These are phyloP conservation scores for Sphaerosporella brunnea DNA, from an alignment of 495 filamentous ascomycete genomes.

Conservation along the genomic window DNA sequence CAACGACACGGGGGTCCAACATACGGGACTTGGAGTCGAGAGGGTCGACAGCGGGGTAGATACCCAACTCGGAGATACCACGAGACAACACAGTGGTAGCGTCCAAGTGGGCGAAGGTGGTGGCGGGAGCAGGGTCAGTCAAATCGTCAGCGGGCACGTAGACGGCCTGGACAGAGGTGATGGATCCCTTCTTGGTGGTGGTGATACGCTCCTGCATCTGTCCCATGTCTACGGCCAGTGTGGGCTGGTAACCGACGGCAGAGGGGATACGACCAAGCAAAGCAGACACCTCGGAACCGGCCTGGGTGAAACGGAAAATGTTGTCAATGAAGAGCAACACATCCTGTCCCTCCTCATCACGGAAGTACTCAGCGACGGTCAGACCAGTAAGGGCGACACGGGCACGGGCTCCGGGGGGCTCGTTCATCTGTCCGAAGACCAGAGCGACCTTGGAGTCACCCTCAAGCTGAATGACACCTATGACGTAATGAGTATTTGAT, in stretches of 20 bases:
- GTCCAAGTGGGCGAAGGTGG: slow-evolving; percentile 99
- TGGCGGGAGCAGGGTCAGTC: slow-evolving; percentile 98
- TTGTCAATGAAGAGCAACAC: slow-evolving; percentile 64
- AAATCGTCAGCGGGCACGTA: slow-evolving; percentile 99
- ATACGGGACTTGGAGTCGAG: slow-evolving; percentile 99
- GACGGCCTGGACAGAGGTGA: slow-evolving; percentile 99
- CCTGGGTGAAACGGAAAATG: slow-evolving; percentile 99
- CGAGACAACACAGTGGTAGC: slow-evolving; percentile 99
- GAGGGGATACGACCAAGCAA: slow-evolving; percentile 98
- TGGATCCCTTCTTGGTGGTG: slow-evolving; percentile 97
- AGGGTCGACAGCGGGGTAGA: slow-evolving; percentile 99
- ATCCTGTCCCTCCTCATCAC: slow-evolving; percentile 95
- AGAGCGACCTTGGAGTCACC: slow-evolving; percentile 98
- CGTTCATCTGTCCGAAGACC: slow-evolving; percentile 99
- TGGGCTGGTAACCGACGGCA: slow-evolving; percentile 99
- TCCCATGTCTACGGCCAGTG: slow-evolving; percentile 99
- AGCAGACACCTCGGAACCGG: slow-evolving; percentile 99
- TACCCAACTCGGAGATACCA: slow-evolving; percentile 99
- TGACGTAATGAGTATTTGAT: slow-evolving; percentile 4
- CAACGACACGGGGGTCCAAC: slow-evolving; percentile 95
- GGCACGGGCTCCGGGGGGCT: slow-evolving; percentile 97
- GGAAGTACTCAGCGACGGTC: slow-evolving; percentile 91
- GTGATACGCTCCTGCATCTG: slow-evolving; percentile 99
- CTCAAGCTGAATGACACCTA: slow-evolving; percentile 88
- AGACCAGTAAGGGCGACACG: slow-evolving; percentile 95